phyloP scores from a whole-genome alignment of 228 moss, liverwort and hornwort species.

The Sphagnum magellanicum region DNA sequence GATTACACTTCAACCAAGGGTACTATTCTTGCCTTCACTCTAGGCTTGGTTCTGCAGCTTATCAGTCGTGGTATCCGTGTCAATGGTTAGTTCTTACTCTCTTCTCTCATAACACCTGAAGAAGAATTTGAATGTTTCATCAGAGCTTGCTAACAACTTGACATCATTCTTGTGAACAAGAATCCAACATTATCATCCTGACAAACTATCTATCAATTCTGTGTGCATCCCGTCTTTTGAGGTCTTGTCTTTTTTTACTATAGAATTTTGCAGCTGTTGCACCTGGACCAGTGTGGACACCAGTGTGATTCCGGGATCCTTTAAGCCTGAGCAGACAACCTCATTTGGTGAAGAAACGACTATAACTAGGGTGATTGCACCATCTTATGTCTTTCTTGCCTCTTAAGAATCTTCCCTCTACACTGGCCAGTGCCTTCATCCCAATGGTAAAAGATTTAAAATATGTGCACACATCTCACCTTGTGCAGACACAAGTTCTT shows the following conservation, averaged over 20 bases:
- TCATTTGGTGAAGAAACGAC: slow-evolving; percentile 19
- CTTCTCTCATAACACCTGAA: not conserved
- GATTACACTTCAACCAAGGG: slow-evolving; percentile 41
- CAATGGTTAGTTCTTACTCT: slow-evolving; percentile 12
- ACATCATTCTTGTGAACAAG: not conserved
- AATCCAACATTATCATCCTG: not conserved
- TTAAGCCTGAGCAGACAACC: slow-evolving; percentile 10
- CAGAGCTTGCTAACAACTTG: not conserved
- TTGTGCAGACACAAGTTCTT: no score
- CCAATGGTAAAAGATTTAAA: slow-evolving; percentile 41
- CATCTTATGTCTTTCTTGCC: slow-evolving; percentile 32
- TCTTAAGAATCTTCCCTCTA: slow-evolving; percentile 30
- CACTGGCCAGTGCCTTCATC: slow-evolving; percentile 75
- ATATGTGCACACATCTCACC: no score
- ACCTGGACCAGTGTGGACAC: slow-evolving; percentile 47
- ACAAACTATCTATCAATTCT: not conserved
- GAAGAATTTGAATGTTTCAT: not conserved
- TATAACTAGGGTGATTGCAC: slow-evolving; percentile 24
- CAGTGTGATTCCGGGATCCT: slow-evolving; percentile 14
- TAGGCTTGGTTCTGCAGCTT: slow-evolving; percentile 27
- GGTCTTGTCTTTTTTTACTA: not conserved
- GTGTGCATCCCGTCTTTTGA: not conserved
- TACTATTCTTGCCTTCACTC: slow-evolving; percentile 28
- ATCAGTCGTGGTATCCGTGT: slow-evolving; percentile 38
- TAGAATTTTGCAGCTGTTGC: slow-evolving; percentile 22